These are phyloP conservation scores for Jackrogersella minutella DNA, from an alignment of 495 filamentous ascomycete species.

Conservation along the genomic window DNA sequence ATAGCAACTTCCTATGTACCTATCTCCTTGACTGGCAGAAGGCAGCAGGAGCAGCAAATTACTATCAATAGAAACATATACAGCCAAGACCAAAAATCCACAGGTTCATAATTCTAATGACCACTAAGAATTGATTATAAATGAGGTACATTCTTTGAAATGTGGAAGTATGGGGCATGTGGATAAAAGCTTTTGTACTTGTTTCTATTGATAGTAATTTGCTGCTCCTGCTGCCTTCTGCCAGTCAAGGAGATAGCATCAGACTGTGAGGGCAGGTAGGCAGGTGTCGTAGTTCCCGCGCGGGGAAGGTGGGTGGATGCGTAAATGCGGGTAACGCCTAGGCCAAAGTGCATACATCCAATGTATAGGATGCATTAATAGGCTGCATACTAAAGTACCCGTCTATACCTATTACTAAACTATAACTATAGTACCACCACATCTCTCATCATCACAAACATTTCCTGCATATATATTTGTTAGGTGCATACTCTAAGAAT, in stretches of 20 bases:
- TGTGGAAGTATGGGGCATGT: no score
- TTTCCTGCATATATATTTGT: not conserved
- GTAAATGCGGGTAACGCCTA: conserved; percentile 33
- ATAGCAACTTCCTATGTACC: conserved; percentile 1
- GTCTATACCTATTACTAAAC: conserved; percentile 20
- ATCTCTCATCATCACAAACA: conserved; percentile 28
- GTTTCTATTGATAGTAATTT: no score
- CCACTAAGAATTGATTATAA: no score
- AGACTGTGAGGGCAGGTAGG: not conserved
- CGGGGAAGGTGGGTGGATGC: conserved; percentile 39
- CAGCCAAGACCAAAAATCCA: no score
- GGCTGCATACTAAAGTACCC: conserved; percentile 18
- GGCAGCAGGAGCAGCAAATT: no score
- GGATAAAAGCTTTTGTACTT: no score
- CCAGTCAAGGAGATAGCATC: no score
- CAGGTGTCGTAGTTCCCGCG: conserved; percentile 33
- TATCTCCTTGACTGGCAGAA: no score
- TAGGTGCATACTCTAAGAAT: conserved; percentile 13
- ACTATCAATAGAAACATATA: no score
- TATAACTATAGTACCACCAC: conserved; percentile 23
- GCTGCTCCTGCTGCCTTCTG: no score
- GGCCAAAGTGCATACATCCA: conserved; percentile 26
- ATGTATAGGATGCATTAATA: not conserved
- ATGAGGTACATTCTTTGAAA: no score
- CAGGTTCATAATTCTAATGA: no score